phyloP scores from a whole-genome alignment of 2,329 filamentous ascomycete genomes.

The Exserohilum rostratum region DNA sequence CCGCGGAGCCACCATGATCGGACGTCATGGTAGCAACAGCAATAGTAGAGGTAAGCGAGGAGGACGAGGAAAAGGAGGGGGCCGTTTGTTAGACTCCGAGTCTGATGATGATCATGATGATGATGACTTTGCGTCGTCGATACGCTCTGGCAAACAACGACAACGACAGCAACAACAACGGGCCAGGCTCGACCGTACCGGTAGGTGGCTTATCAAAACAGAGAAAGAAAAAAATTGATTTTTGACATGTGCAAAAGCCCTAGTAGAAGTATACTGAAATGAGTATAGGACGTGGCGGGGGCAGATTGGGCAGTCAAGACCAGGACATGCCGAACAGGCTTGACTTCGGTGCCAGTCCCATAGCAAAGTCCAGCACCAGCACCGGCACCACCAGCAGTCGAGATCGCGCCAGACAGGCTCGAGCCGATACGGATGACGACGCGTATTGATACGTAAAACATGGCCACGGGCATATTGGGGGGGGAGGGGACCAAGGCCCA shows the following conservation, averaged over 20 bases:
- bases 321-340: slow-evolving; percentile 6
- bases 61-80: slow-evolving; percentile 4
- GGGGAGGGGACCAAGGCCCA: too few species aligned
- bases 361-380: not conserved
- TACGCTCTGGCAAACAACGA: not conserved
- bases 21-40: not conserved
- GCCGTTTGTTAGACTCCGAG: not conserved
- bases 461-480: not conserved
- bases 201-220: slow-evolving; percentile 1
- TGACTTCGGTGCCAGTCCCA: slow-evolving; percentile 2
- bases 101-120: slow-evolving; percentile 13
- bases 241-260: too few species aligned
- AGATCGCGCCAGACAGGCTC: slow-evolving; percentile 16
- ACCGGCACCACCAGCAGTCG: not conserved
- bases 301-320: not conserved
- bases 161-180: slow-evolving; percentile 4
- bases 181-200: not conserved
- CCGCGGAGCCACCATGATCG: slow-evolving; percentile 6
- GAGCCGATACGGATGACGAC: slow-evolving; percentile 26
- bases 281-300: not conserved
- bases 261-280: not conserved
- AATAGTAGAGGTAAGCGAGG: not conserved
- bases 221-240: too few species aligned
- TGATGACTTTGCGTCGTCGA: not conserved
- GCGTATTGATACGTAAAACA: slow-evolving; percentile 7